Percentiles rank a stretch among this genome's conserved stretches.
Evolutionary conservation across 768 basidiomycete species (phyloP).

Genomic region (Coprinopsis cinerea): DNA sequence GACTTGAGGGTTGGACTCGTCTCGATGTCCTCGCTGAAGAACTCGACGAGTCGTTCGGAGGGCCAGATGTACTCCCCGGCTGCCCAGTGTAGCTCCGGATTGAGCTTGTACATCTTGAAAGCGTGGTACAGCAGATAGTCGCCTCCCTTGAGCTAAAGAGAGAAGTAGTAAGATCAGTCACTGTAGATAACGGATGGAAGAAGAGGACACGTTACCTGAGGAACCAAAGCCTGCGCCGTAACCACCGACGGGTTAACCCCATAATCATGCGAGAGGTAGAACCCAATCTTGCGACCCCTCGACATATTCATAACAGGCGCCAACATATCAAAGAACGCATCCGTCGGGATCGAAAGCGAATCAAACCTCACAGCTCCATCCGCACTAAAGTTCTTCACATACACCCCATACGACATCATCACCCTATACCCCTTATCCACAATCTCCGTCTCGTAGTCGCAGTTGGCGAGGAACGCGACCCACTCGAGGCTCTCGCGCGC

Average conservation of each 20-base stretch:
- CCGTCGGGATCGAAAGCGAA: conserved; percentile 67
- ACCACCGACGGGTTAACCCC: conserved; percentile 63
- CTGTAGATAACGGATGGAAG: too few species aligned
- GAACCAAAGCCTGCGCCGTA: conserved; percentile 64
- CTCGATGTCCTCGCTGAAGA: conserved; percentile 38
- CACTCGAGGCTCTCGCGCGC: conserved; percentile 66
- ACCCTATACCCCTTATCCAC: conserved; percentile 68
- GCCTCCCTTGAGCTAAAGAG: conserved; percentile 62
- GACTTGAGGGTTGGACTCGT: conserved; percentile 13
- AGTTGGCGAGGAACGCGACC: conserved; percentile 70
- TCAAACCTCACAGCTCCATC: conserved; percentile 32
- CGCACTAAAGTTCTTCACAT: conserved; percentile 58
- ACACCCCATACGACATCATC: conserved; percentile 66
- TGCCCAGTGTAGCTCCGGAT: conserved; percentile 72
- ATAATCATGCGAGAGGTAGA: conserved; percentile 67
- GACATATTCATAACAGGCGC: conserved; percentile 68
- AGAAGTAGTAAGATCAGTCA: background rate
- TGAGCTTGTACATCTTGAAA: conserved; percentile 68
- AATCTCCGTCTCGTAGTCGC: conserved; percentile 67
- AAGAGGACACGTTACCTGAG: too few species aligned
- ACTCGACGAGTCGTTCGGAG: conserved; percentile 62
- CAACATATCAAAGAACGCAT: conserved; percentile 65
- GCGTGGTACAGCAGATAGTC: conserved; percentile 74
- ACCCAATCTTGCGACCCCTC: conserved; percentile 66
- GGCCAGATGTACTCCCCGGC: conserved; percentile 85